Evolutionary conservation across 2,329 filamentous ascomycete species (phyloP).

Genomic region (Dryadomyces sulphureus): DNA sequence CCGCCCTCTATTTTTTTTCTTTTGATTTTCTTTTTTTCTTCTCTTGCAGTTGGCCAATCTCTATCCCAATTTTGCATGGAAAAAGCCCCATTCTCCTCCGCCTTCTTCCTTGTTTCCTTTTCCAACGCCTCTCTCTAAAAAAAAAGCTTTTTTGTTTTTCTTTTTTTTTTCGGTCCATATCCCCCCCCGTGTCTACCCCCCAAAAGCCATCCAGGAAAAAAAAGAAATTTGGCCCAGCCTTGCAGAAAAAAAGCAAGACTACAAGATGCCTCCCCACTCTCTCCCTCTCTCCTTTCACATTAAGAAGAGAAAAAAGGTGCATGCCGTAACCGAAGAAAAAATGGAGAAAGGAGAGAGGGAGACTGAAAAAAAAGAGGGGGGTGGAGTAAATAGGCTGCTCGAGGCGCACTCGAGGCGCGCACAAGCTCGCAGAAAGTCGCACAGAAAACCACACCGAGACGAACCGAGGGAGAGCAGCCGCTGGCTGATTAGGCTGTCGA

Average conservation of each 20-base stretch:
- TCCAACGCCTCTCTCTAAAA: not conserved
- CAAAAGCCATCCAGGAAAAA: too few species aligned
- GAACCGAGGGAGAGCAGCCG: too few species aligned
- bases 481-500: too few species aligned
- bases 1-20: not conserved
- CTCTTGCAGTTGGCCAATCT: not conserved
- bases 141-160: too few species aligned
- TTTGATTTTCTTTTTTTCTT: not conserved
- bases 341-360: not conserved
- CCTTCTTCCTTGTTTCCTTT: not conserved
- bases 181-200: too few species aligned
- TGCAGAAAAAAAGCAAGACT: too few species aligned
- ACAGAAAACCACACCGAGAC: too few species aligned
- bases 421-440: too few species aligned
- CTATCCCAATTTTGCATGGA: not conserved
- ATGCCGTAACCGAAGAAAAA: not conserved
- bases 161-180: too few species aligned
- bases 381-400: not conserved
- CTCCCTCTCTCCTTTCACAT: not conserved
- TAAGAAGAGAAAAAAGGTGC: not conserved
- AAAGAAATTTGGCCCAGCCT: too few species aligned
- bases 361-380: not conserved
- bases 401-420: too few species aligned
- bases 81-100: not conserved
- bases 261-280: not conserved